Conservation (phyloP, 331 rosid genomes). For the Ulmus americana region DNA sequence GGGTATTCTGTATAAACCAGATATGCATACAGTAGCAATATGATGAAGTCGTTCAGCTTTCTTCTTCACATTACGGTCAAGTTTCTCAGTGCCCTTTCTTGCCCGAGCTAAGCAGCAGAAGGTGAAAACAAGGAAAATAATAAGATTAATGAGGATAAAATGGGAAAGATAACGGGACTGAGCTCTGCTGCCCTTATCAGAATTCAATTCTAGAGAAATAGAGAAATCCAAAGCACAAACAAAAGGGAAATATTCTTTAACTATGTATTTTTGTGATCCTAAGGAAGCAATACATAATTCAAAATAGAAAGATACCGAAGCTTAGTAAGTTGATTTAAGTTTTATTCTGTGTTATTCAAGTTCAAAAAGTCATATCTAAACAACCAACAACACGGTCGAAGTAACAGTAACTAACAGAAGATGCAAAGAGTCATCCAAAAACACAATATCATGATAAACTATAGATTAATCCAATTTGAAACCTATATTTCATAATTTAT, state of each 20-base stretch:
- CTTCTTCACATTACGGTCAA: conserved; percentile 75
- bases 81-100: conserved; percentile 69
- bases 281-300: too few relatives aligned
- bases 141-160: conserved; percentile 15
- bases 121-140: conserved; percentile 15
- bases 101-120: conserved; percentile 68
- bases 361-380: not conserved
- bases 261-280: not conserved
- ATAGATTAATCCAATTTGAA: not conserved
- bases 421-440: not conserved
- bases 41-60: conserved; percentile 66
- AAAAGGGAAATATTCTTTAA: not conserved
- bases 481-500: not conserved
- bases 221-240: not conserved
- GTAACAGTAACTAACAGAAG: not conserved
- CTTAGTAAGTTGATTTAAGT: not conserved
- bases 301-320: not conserved
- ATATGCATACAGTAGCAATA: conserved; percentile 60
- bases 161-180: not conserved
- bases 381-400: not conserved
- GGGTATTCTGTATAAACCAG: not conserved
- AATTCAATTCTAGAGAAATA: not conserved
- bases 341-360: not conserved
- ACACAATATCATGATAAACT: not conserved
- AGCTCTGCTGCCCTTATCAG: not conserved